Evolutionary conservation across 108 stramenopile species (phyloP), one percentile per base, ranked within the genome.

Genomic region (Fistulifera pelliculosa): DNA sequence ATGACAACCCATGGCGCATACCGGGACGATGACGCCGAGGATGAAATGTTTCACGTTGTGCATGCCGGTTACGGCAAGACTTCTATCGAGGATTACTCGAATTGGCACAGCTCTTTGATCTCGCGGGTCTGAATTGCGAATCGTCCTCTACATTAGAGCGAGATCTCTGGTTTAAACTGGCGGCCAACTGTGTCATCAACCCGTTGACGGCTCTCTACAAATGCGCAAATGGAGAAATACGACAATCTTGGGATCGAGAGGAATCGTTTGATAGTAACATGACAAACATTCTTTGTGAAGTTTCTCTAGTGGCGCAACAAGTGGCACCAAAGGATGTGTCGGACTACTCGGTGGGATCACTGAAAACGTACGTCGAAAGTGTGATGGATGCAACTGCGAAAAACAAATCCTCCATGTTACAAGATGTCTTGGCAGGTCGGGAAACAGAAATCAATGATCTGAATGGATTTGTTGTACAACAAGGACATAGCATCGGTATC

Each of bases 401-500:
- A 17, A 90, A 90, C 51, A 66, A 69, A 45, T 90, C 88, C 2
- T 81, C 79, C 56, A 90, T 90, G 88, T 54, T 76, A 27, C 84
- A 84, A 49, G 88, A 90, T 58, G 60, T 80, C 0, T 49, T 51
- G 38, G 41, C 62, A 8, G 49, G 64, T 19, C 54, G 57, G 49
- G 27, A 49, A 26, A 85, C 88, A 12, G 88, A 90, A 66, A 72
- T 90, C n/a, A 69, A 80, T 14, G 77, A 75, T 62, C 62, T 90
- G 54, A 90, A 85, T 61, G 82, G 82, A 40, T 86, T 73, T 60
- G 69, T 90, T 14, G 76, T 80, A 22, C 19, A 49, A 14, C 58
- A 78, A 49, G 83, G 79, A 47, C 25, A 43, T 42, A 63, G 69
- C 22, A 47, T 62, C 40, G 77, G 79, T 0, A 60, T 83, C 16